phyloP scores from a whole-genome alignment of 106 monocot genomes.

The Cymbidium sinense region DNA sequence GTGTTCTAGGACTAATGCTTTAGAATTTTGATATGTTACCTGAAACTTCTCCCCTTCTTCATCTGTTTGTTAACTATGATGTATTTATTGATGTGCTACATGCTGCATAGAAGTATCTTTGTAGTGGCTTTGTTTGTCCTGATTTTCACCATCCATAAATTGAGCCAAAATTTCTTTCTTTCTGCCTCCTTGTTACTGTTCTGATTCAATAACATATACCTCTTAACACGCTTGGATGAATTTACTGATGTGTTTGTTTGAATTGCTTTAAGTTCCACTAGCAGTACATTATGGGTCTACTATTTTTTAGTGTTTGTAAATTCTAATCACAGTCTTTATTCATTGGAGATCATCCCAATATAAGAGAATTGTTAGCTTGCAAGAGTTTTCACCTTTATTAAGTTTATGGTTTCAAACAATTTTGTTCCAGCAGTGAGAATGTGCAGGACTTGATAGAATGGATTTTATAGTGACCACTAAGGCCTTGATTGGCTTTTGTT shows the following conservation, averaged over 20 bases:
- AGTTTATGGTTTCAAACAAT: too few relatives aligned
- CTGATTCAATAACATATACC: constrained; percentile 1
- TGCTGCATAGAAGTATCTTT: not conserved
- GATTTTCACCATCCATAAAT: not conserved
- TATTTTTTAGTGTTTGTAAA: not conserved
- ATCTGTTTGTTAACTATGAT: not conserved
- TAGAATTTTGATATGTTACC: not conserved
- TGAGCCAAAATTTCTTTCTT: not conserved
- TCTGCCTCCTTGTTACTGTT: not conserved
- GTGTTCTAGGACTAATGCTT: not conserved
- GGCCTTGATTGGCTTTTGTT: too few relatives aligned
- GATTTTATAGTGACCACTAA: too few relatives aligned
- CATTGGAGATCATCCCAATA: not conserved
- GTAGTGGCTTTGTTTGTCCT: not conserved
- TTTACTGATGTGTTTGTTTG: not conserved
- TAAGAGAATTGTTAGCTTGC: not conserved
- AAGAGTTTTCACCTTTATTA: too few relatives aligned
- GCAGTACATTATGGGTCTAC: not conserved
- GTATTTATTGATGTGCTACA: constrained; percentile 4
- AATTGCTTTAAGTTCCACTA: not conserved
- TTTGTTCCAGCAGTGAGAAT: too few relatives aligned
- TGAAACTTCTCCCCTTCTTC: too few relatives aligned
- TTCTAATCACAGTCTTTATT: not conserved
- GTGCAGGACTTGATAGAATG: too few relatives aligned
- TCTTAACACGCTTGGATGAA: not conserved